Evolutionary conservation across 805 yeast genomes (phyloP).

Genomic region (Maudiozyma serrabonitensis): DNA sequence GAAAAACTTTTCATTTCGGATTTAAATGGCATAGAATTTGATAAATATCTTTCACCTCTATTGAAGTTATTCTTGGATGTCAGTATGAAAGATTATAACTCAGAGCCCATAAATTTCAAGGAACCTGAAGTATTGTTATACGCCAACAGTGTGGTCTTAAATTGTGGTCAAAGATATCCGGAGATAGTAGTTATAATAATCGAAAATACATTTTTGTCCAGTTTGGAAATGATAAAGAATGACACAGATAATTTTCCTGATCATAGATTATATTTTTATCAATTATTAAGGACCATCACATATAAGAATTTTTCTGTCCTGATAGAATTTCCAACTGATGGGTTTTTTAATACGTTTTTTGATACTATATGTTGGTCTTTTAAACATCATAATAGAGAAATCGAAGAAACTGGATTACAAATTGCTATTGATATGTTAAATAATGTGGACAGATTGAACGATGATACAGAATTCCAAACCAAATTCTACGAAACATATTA

Average conservation of each 20-base stretch:
- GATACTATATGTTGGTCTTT: conserved; percentile 95
- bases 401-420: conserved; percentile 76
- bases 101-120: conserved; percentile 83
- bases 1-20: conserved; percentile 76
- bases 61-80: conserved; percentile 72
- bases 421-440: conserved; percentile 68
- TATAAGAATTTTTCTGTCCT: conserved; percentile 67
- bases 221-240: conserved; percentile 84
- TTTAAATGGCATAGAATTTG: conserved; percentile 54
- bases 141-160: conserved; percentile 73
- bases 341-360: conserved; percentile 74
- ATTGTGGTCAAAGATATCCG: conserved; percentile 68
- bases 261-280: conserved; percentile 61
- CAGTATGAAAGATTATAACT: conserved; percentile 74
- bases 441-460: conserved; percentile 62
- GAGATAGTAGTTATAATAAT: conserved; percentile 65
- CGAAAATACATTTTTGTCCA: conserved; percentile 79
- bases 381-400: conserved; percentile 89
- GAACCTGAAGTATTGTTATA: conserved; percentile 93
- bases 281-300: conserved; percentile 6
- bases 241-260: conserved; percentile 92
- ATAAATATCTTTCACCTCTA: conserved; percentile 67
- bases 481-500: conserved; percentile 80
- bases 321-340: conserved; percentile 62
- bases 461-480: conserved; percentile 47